Conservation (phyloP, 2,329 filamentous ascomycete species). For the Thelonectria rubi region DNA sequence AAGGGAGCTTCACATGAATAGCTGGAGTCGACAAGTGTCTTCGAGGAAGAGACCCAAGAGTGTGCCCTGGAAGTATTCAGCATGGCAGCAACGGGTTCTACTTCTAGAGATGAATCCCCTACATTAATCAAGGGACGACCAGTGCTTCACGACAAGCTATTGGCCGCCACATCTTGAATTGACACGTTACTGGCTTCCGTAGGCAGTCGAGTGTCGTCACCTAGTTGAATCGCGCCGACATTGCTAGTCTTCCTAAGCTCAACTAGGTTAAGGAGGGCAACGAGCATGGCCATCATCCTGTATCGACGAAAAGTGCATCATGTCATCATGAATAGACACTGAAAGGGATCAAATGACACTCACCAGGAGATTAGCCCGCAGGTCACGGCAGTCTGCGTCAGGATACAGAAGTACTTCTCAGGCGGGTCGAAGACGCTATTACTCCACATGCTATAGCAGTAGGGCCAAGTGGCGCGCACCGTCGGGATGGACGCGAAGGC, state of each 20-base stretch:
- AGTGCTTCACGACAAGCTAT: not conserved
- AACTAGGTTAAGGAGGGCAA: conserved; percentile 9
- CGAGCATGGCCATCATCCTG: conserved; percentile 10
- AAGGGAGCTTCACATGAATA: too few relatives aligned
- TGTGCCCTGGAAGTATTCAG: too few relatives aligned
- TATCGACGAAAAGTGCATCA: not conserved
- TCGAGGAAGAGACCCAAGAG: too few relatives aligned
- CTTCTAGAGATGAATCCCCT: too few relatives aligned
- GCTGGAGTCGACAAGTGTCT: too few relatives aligned
- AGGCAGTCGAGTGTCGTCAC: not conserved
- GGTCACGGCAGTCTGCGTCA: conserved; percentile 15
- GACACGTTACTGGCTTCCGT: conserved; percentile 1
- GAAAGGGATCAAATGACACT: not conserved
- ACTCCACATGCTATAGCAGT: conserved; percentile 14
- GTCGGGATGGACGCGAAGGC: conserved; percentile 10
- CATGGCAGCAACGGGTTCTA: too few relatives aligned
- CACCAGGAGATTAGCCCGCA: conserved; percentile 18
- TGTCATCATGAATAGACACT: not conserved
- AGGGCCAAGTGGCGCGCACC: conserved; percentile 9
- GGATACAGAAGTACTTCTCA: conserved; percentile 16
- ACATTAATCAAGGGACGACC: not conserved
- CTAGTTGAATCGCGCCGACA: conserved; percentile 6
- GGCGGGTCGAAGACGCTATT: conserved; percentile 2
- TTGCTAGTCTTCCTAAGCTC: conserved; percentile 10
- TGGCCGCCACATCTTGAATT: not conserved